These are phyloP conservation scores for Aureobasidium subglaciale DNA, from an alignment of 2,329 filamentous ascomycete species.

Conservation along the genomic window DNA sequence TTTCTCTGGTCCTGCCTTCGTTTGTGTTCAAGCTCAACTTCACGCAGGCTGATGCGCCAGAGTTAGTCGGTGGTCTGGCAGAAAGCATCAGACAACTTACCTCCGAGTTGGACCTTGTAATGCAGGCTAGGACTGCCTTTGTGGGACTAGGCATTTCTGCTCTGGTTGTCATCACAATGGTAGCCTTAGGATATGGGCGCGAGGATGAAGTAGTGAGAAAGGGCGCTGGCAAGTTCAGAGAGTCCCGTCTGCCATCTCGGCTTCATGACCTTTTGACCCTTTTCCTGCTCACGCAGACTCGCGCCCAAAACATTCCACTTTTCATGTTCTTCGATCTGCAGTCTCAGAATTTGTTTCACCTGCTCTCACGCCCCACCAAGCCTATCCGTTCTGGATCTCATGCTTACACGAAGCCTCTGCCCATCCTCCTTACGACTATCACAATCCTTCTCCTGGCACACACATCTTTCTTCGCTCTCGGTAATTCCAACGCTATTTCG, in stretches of 20 bases:
- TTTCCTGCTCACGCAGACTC: conserved; percentile 79
- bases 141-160: conserved; percentile 27
- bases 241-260: conserved; percentile 24
- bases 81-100: conserved; percentile 24
- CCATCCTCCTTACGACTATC: conserved; percentile 41
- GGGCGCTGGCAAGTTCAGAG: not conserved
- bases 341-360: conserved; percentile 26
- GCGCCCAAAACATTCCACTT: conserved; percentile 76
- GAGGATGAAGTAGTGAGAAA: not conserved
- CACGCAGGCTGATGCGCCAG: conserved; percentile 78
- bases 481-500: conserved; percentile 89
- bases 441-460: conserved; percentile 72
- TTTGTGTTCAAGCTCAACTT: conserved; percentile 87
- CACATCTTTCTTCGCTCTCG: conserved; percentile 80
- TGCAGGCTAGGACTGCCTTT: conserved; percentile 33
- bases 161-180: conserved; percentile 21
- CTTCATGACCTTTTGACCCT: conserved; percentile 65
- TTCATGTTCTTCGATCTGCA: conserved; percentile 67
- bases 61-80: conserved; percentile 48
- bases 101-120: conserved; percentile 26
- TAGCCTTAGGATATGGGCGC: not conserved
- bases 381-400: not conserved
- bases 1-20: conserved; percentile 48
- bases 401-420: not conserved
- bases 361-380: conserved; percentile 13